These are phyloP conservation scores for Immersiporthe knoxdaviesiana DNA, from an alignment of 2,329 filamentous ascomycete genomes.

Conservation along the genomic window DNA sequence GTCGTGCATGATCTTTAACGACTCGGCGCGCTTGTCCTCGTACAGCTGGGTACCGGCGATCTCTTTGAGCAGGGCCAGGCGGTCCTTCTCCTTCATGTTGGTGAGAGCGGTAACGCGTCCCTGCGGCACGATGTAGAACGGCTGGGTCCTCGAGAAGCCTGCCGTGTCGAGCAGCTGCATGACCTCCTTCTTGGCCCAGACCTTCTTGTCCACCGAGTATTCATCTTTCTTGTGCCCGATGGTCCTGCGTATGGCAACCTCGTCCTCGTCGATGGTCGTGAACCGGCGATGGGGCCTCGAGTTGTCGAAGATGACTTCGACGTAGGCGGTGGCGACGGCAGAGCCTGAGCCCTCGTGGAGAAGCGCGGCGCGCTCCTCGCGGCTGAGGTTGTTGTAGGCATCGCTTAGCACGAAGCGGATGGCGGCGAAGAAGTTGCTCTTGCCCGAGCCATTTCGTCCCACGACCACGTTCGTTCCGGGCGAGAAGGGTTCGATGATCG, in stretches of 20 bases:
- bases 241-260: slow-evolving; percentile 87
- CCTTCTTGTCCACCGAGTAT: slow-evolving; percentile 96
- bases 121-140: slow-evolving; percentile 98
- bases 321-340: slow-evolving; percentile 98
- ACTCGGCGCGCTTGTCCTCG: slow-evolving; percentile 87
- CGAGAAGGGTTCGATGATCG: slow-evolving; percentile 96
- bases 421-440: slow-evolving; percentile 99
- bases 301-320: slow-evolving; percentile 99
- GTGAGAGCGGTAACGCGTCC: slow-evolving; percentile 94
- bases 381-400: slow-evolving; percentile 93
- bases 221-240: slow-evolving; percentile 99
- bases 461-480: slow-evolving; percentile 98
- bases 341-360: slow-evolving; percentile 98
- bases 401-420: slow-evolving; percentile 98
- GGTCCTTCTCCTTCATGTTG: slow-evolving; percentile 97
- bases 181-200: slow-evolving; percentile 91
- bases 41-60: slow-evolving; percentile 99
- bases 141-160: slow-evolving; percentile 95
- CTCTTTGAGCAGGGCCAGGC: slow-evolving; percentile 88
- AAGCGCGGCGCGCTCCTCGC: slow-evolving; percentile 92
- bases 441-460: slow-evolving; percentile 97
- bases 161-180: slow-evolving; percentile 95
- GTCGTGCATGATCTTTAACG: slow-evolving; percentile 94
- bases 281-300: slow-evolving; percentile 80
- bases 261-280: slow-evolving; percentile 80